Conservation (phyloP, 2,329 filamentous ascomycete genomes). For the Lecanicillium sp. region DNA sequence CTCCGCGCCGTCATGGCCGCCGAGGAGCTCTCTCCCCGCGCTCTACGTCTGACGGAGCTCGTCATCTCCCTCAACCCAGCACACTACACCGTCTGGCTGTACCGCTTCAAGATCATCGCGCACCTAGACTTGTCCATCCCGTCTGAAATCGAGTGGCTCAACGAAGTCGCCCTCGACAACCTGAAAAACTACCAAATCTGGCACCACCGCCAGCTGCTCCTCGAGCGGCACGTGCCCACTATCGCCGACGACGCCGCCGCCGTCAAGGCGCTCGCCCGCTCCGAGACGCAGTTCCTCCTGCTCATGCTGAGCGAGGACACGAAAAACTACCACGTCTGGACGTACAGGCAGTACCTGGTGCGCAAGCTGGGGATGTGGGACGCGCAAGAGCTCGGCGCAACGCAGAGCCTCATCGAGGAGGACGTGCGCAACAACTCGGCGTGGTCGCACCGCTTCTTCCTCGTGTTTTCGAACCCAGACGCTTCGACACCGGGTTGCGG, state of each 20-base stretch:
- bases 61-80: slow-evolving; percentile 91
- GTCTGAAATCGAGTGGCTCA: slow-evolving; percentile 79
- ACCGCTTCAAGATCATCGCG: slow-evolving; percentile 73
- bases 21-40: slow-evolving; percentile 75
- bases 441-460: slow-evolving; percentile 94
- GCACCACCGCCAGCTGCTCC: slow-evolving; percentile 62
- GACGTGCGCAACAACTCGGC: slow-evolving; percentile 95
- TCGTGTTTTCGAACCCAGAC: slow-evolving; percentile 66
- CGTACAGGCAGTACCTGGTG: slow-evolving; percentile 71
- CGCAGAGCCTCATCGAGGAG: slow-evolving; percentile 63
- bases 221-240: slow-evolving; percentile 49
- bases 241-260: slow-evolving; percentile 52
- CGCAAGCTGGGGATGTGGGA: slow-evolving; percentile 60
- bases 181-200: slow-evolving; percentile 99
- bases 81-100: slow-evolving; percentile 98
- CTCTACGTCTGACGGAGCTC: slow-evolving; percentile 74
- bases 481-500: slow-evolving; percentile 37
- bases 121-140: slow-evolving; percentile 56
- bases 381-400: slow-evolving; percentile 62
- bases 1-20: slow-evolving; percentile 86
- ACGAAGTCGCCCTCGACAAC: slow-evolving; percentile 71
- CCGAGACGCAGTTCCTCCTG: slow-evolving; percentile 69
- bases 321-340: slow-evolving; percentile 99
- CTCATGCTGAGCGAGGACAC: slow-evolving; percentile 77
- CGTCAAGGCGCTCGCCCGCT: slow-evolving; percentile 49